Conservation (phyloP, 768 basidiomycete species). For the Agaricus subrufescens region DNA sequence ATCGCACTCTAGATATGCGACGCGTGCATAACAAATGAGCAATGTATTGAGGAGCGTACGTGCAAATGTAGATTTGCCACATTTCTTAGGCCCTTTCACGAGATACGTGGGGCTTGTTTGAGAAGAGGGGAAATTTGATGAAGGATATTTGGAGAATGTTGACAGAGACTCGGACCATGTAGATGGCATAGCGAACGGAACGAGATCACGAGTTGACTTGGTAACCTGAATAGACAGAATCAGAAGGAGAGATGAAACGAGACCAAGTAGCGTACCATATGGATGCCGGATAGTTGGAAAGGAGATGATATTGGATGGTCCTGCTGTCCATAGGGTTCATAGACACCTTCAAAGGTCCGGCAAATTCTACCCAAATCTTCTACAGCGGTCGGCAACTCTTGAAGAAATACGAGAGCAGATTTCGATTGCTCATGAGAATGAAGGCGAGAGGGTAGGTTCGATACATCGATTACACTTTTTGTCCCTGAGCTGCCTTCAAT, state of each 20-base stretch:
- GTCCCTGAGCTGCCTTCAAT: conserved; percentile 21
- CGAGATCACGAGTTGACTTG: background rate
- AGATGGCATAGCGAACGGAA: background rate
- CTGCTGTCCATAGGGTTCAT: background rate
- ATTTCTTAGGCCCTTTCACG: conserved; percentile 81
- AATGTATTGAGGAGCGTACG: conserved; percentile 69
- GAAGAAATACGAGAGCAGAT: conserved; percentile 46
- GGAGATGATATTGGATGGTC: background rate
- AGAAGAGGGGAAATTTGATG: background rate
- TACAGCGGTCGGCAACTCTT: conserved; percentile 54
- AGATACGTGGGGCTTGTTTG: conserved; percentile 41
- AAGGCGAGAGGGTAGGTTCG: conserved; percentile 3
- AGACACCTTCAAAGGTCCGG: background rate
- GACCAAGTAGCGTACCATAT: background rate
- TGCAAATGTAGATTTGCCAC: conserved; percentile 89
- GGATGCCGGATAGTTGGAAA: background rate
- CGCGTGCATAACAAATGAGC: conserved; percentile 61
- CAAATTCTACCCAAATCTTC: conserved; percentile 51
- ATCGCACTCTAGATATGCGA: conserved; percentile 92
- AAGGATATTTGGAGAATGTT: conserved; percentile 22
- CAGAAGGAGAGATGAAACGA: background rate
- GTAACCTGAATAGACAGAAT: background rate
- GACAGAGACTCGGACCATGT: conserved; percentile 39
- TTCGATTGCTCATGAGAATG: conserved; percentile 12
- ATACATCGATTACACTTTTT: conserved; percentile 1